phyloP scores from a whole-genome alignment of 2,329 filamentous ascomycete genomes.

The Fusarium chaquense region DNA sequence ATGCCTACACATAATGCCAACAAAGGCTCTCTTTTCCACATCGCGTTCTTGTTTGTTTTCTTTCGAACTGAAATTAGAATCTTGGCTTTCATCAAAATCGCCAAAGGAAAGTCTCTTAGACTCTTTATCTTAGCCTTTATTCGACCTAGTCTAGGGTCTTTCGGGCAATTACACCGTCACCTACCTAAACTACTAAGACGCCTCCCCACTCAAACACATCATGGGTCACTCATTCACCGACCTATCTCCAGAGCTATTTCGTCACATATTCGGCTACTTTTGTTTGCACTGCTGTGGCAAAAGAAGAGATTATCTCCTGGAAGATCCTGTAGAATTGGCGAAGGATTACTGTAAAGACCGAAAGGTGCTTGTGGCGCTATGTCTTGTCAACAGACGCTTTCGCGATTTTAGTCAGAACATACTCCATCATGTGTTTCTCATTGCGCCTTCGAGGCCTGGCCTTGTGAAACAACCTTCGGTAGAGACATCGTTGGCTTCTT shows the following conservation, averaged over 20 bases:
- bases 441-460: not conserved
- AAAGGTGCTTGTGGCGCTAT: slow-evolving; percentile 11
- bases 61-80: slow-evolving; percentile 4
- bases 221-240: not conserved
- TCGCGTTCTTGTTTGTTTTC: not conserved
- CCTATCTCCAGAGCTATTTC: slow-evolving; percentile 23
- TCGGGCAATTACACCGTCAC: slow-evolving; percentile 2
- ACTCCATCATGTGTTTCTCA: slow-evolving; percentile 32
- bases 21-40: not conserved
- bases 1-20: not conserved
- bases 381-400: slow-evolving; percentile 27
- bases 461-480: not conserved
- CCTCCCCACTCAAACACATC: not conserved
- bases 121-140: not conserved
- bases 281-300: slow-evolving; percentile 28
- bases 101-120: not conserved
- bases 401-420: slow-evolving; percentile 19
- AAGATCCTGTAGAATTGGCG: not conserved
- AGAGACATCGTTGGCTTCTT: slow-evolving; percentile 7
- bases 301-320: slow-evolving; percentile 4
- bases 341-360: slow-evolving; percentile 6
- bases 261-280: slow-evolving; percentile 28
- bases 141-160: not conserved
- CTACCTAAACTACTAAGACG: not conserved
- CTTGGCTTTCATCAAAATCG: slow-evolving; percentile 1